Evolutionary conservation across 495 filamentous ascomycete species (phyloP).

Genomic region (Penicillium odoratum): DNA sequence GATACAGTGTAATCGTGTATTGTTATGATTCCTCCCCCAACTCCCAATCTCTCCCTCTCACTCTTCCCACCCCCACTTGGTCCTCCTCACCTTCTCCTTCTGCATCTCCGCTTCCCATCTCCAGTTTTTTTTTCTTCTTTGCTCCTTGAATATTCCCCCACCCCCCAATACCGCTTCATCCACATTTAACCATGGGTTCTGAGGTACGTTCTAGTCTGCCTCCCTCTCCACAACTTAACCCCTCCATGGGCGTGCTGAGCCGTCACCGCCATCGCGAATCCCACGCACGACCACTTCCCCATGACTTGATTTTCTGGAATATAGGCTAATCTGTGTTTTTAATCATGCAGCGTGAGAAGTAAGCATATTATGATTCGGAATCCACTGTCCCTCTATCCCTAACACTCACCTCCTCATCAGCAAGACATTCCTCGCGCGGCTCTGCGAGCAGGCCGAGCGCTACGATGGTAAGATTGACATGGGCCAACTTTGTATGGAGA

Average conservation of each 20-base stretch:
- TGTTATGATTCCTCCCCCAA: constrained; percentile 29
- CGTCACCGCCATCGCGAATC: constrained; percentile 34
- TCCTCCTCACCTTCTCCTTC: constrained; percentile 29
- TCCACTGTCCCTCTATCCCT: constrained; percentile 18
- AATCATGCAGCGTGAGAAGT: constrained; percentile 80
- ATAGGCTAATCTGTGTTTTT: constrained; percentile 27
- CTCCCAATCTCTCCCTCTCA: constrained; percentile 20
- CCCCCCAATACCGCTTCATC: constrained; percentile 12
- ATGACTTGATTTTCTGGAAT: constrained; percentile 7
- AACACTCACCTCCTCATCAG: constrained; percentile 56
- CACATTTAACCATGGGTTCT: constrained; percentile 42
- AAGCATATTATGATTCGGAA: constrained; percentile 32
- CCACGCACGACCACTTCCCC: constrained; percentile 24
- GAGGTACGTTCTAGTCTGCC: constrained; percentile 45
- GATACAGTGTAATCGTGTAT: constrained; percentile 17
- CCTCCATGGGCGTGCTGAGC: constrained; percentile 29
- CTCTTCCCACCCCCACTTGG: constrained; percentile 30
- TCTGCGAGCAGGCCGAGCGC: constrained; percentile 99
- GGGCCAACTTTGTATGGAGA: neutral
- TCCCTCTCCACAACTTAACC: constrained; percentile 19
- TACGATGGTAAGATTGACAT: constrained; percentile 81
- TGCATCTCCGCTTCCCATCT: constrained; percentile 22
- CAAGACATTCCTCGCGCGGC: constrained; percentile 99
- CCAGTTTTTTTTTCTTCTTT: constrained; percentile 15
- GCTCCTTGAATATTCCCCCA: constrained; percentile 11